Conservation (phyloP, 345 rosid genomes). For the Euphorbia peplus region DNA sequence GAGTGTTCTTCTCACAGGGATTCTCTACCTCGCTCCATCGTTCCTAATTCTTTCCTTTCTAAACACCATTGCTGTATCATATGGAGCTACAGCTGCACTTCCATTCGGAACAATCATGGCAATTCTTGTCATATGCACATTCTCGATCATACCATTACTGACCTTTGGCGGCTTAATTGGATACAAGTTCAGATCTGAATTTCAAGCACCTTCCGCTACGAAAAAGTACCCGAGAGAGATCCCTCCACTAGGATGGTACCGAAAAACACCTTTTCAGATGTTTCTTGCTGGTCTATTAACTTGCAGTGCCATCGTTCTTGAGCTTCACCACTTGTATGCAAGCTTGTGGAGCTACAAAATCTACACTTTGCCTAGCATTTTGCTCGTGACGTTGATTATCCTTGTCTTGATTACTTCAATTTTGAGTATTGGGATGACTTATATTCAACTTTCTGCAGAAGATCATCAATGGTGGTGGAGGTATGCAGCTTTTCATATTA, state of each 20-base stretch:
- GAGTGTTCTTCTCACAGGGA: constrained; percentile 63
- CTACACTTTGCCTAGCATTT: constrained; percentile 50
- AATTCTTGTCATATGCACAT: constrained; percentile 45
- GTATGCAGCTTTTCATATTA: constrained; percentile 42
- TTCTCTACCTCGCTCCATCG: constrained; percentile 56
- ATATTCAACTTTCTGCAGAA: constrained; percentile 73
- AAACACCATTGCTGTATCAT: constrained; percentile 60
- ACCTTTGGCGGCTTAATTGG: constrained; percentile 69
- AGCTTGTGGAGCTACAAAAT: constrained; percentile 86
- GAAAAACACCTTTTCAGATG: constrained; percentile 59
- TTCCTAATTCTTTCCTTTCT: constrained; percentile 44
- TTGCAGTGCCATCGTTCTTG: constrained; percentile 63
- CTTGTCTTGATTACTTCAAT: constrained; percentile 54
- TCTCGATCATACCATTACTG: constrained; percentile 58
- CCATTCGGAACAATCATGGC: constrained; percentile 72
- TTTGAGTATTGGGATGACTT: constrained; percentile 65
- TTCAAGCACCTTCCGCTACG: constrained; percentile 53
- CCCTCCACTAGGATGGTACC: constrained; percentile 57
- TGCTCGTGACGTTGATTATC: constrained; percentile 53
- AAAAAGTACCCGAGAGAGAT: constrained; percentile 62
- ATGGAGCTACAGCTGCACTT: constrained; percentile 73
- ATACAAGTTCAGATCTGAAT: constrained; percentile 50
- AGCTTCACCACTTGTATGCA: constrained; percentile 57
- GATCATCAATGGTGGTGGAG: constrained; percentile 99
- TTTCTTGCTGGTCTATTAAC: constrained; percentile 72